Conservation (phyloP, 129 eudicot genomes). For the Tanacetum coccineum region DNA sequence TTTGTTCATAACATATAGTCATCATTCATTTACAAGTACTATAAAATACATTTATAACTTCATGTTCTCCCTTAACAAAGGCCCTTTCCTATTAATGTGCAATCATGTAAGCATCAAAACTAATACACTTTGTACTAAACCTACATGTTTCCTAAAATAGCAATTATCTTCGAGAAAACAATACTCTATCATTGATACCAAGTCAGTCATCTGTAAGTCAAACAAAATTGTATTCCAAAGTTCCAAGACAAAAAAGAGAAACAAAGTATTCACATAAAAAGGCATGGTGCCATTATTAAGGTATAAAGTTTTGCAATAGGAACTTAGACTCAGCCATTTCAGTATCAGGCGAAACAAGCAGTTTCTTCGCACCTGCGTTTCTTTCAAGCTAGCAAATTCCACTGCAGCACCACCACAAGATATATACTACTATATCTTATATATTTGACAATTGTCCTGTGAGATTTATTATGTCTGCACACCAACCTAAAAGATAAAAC, state of each 20-base stretch:
- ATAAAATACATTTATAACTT: too few relatives aligned
- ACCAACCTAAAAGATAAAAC: not conserved
- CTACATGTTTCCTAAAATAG: too few relatives aligned
- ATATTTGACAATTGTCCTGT: constrained; percentile 27
- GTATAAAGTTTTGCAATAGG: constrained; percentile 22
- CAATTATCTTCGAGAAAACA: too few relatives aligned
- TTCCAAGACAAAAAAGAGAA: not conserved
- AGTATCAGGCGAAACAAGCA: constrained; percentile 21
- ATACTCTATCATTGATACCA: constrained; percentile 21
- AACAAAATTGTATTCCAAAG: constrained; percentile 20
- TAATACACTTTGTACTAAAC: too few relatives aligned
- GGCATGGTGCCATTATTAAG: constrained; percentile 23
- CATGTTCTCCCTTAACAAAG: too few relatives aligned
- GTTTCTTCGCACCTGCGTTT: constrained; percentile 28
- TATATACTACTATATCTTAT: too few relatives aligned
- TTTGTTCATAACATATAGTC: too few relatives aligned
- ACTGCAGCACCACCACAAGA: constrained; percentile 25
- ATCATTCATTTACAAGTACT: too few relatives aligned
- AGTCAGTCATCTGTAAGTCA: constrained; percentile 6
- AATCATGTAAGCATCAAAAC: too few relatives aligned
- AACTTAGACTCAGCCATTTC: not conserved
- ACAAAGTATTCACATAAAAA: constrained; percentile 24
- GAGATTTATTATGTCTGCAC: constrained; percentile 31
- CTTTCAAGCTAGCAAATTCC: constrained; percentile 28
- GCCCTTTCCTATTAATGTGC: too few relatives aligned